These are phyloP conservation scores for Russula foetens DNA, from an alignment of 768 basidiomycete genomes.

Conservation along the genomic window DNA sequence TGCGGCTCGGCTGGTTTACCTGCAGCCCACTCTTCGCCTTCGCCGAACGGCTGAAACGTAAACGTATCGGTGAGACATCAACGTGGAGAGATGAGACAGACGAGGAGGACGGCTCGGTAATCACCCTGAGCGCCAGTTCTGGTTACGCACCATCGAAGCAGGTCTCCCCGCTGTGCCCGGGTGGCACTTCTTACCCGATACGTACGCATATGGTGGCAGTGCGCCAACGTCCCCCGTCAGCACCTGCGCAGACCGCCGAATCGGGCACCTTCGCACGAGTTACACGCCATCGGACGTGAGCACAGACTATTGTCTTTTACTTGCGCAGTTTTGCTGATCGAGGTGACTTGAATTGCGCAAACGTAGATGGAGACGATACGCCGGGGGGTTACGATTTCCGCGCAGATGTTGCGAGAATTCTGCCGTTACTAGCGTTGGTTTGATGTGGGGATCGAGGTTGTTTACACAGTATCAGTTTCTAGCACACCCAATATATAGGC, in stretches of 20 bases:
- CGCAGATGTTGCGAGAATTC: slow-evolving; percentile 11
- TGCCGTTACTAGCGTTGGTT: neutral
- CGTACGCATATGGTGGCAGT: no score
- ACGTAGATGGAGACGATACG: slow-evolving; percentile 17
- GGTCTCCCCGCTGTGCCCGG: slow-evolving; percentile 63
- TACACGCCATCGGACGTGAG: slow-evolving; percentile 48
- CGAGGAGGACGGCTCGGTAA: slow-evolving; percentile 23
- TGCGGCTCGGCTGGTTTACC: slow-evolving; percentile 74
- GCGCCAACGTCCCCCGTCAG: slow-evolving; percentile 1
- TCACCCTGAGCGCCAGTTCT: slow-evolving; percentile 53
- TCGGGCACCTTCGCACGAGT: slow-evolving; percentile 49
- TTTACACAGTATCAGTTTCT: no score
- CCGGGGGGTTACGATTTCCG: slow-evolving; percentile 12
- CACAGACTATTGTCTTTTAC: neutral
- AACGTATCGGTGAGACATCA: slow-evolving; percentile 58
- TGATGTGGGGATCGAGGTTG: neutral
- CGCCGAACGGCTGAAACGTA: slow-evolving; percentile 65
- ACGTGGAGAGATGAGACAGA: slow-evolving; percentile 44
- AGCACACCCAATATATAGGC: no score
- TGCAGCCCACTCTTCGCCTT: slow-evolving; percentile 72
- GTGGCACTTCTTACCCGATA: slow-evolving; percentile 35
- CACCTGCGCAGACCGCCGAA: slow-evolving; percentile 15
- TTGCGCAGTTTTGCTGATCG: neutral
- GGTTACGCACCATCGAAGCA: slow-evolving; percentile 48
- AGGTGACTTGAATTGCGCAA: neutral